Base-by-base conservation (phyloP, 2,329 filamentous ascomycete genomes). In the Harringtonia lauricola region DNA sequence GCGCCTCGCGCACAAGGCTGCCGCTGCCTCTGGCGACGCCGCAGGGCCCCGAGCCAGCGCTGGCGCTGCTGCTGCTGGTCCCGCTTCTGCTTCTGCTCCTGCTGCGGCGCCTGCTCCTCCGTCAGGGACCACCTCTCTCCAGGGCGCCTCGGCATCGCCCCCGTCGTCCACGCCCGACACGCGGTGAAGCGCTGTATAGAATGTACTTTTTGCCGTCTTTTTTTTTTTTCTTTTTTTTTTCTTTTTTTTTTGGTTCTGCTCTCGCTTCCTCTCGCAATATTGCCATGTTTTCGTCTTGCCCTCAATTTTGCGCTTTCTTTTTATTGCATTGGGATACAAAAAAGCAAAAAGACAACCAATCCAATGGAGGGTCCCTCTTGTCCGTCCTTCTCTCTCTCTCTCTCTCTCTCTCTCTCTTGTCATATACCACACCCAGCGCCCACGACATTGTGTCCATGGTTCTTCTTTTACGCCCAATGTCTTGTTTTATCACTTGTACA, bases 1-100 rank as follows among this genome's bases (percentile, higher is more conserved):
- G 43, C 64, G 70, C 19, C 53, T 70, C 17, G 58, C 57, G 6
- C 62, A 60, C 44, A 47, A 47, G 2, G 43, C 36, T 2, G 41
- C 36, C 6, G 37, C 34, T 5, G 43, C 43, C 40, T 42, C 42
- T 22, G 24, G 38, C 3, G 21, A 24, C 8, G 31, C 35, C 10
- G 34, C 29, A 17, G 8, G 4, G 8, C n/a, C n/a, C 15, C 15
- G 31, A 12, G 9, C 9, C 2, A 15, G 31, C 7, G 6, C 31
- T 9, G 15, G 31, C 13, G 28, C 28, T 8, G 13, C 8, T 29
- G 28, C 8, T 29, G 28, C 28, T 8, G 8, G 13, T 13, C 8
- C 28, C 18, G 7, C 19, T 3, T 12, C 28, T 17, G 12, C 28
- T 24, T 9, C 26, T n/a, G 37, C 21, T 14, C 7, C 12, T 10